A percentile compares a stretch with the other conserved stretches of the same genome.
These are phyloP conservation scores for Podila epigama DNA, from an alignment of 192 early-diverging fungal genomes.

Conservation along the genomic window DNA sequence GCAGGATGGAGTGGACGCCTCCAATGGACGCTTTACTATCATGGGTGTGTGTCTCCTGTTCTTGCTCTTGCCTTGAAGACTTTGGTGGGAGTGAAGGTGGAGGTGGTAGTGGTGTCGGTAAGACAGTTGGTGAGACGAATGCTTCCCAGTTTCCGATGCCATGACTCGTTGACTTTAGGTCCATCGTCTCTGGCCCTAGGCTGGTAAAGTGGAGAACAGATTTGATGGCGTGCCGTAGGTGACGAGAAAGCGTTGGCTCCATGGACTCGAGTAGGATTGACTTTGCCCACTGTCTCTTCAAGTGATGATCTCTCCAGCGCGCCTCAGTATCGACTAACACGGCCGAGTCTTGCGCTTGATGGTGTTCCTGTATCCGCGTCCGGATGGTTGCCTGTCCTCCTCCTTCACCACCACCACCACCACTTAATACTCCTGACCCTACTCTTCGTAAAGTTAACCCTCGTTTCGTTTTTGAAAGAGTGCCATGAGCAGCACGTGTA, in stretches of 20 bases:
- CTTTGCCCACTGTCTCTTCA: slow-evolving; percentile 38
- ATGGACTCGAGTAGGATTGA: slow-evolving; percentile 33
- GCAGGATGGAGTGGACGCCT: not conserved
- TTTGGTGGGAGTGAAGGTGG: not conserved
- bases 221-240: slow-evolving; percentile 35
- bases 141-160: slow-evolving; percentile 17
- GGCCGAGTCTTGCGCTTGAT: not conserved
- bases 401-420: too few species aligned
- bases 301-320: slow-evolving; percentile 37
- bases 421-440: too few species aligned
- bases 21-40: not conserved
- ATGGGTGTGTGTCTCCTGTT: not conserved
- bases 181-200: slow-evolving; percentile 42
- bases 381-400: not conserved
- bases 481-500: not conserved
- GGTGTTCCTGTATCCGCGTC: not conserved
- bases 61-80: not conserved
- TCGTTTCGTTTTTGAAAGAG: not conserved
- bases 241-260: slow-evolving; percentile 30
- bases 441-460: not conserved
- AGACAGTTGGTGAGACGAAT: slow-evolving; percentile 15
- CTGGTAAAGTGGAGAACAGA: slow-evolving; percentile 41
- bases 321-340: slow-evolving; percentile 27
- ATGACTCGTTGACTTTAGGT: slow-evolving; percentile 18
- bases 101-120: not conserved